Evolutionary conservation across 352 stramenopile species (phyloP), one percentile per base, ranked within the genome.

Genomic region (Phytophthora pistaciae): DNA sequence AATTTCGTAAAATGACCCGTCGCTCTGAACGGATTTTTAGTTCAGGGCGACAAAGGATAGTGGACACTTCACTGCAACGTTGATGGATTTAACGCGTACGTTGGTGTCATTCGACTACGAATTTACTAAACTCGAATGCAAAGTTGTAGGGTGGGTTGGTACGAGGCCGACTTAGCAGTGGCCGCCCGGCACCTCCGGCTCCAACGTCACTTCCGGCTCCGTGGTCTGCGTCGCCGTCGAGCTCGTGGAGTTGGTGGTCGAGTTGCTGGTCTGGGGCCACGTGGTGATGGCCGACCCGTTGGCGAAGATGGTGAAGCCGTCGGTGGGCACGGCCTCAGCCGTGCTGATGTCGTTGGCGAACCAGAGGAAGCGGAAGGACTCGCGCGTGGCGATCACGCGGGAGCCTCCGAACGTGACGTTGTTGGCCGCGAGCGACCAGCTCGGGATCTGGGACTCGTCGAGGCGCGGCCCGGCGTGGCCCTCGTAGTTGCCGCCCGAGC

Each of bases 401-500:
- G 79, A 85, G 46, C 75, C 72, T 16, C 82, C 82, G 49, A 83
- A 89, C 4, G 69, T 75, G 60, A 76, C 69, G 67, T 85, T 84
- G 66, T 84, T 85, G 6, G 68, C 31, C 13, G 31, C 56, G 13
- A 86, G 53, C 31, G 78, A 85, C 80, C 80, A 88, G 60, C 61
- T 80, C 61, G 78, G 79, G 46, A 73, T 66, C 10, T 68, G 27
- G 3, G 73, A 68, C n/a, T 53, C 64, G 1, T 49, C 44, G 36
- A 87, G 70, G 3, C 77, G 80, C 20, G 72, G 70, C 11, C 69
- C 73, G 14, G 76, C 76, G 58, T 82, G 77, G n/a, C 78, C 81
- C 40, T 89, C 81, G 61, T 84, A 80, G 70, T 89, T 89, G 46
- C 81, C 81, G 38, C 70, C 81, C 0, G 78, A 82, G 1, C 81